These are phyloP conservation scores for Hypoxylon crocopeplum DNA, from an alignment of 495 filamentous ascomycete genomes.

Conservation along the genomic window DNA sequence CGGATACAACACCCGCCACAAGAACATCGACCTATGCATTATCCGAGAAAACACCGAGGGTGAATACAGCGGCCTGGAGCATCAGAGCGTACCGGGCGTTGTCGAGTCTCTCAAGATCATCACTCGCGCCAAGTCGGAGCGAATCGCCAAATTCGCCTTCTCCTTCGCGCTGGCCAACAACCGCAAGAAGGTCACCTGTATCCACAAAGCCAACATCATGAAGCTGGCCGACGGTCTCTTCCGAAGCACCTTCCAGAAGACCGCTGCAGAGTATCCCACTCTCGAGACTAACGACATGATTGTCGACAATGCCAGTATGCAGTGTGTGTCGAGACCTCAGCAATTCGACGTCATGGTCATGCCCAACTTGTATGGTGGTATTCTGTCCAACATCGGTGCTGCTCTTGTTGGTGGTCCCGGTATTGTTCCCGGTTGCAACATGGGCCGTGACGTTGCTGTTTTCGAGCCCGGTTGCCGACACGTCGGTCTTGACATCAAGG, in stretches of 20 bases:
- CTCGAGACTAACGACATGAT: slow-evolving; percentile 98
- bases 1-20: slow-evolving; percentile 95
- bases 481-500: slow-evolving; percentile 98
- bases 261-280: slow-evolving; percentile 91
- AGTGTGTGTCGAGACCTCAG: slow-evolving; percentile 92
- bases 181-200: slow-evolving; percentile 97
- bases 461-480: slow-evolving; percentile 99
- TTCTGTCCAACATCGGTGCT: slow-evolving; percentile 97
- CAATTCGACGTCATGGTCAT: slow-evolving; percentile 99
- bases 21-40: slow-evolving; percentile 96
- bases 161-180: slow-evolving; percentile 97
- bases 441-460: slow-evolving; percentile 96
- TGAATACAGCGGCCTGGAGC: slow-evolving; percentile 97
- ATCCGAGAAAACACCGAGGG: slow-evolving; percentile 99
- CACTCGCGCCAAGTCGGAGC: slow-evolving; percentile 96
- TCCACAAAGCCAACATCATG: slow-evolving; percentile 99
- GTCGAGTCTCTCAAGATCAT: slow-evolving; percentile 99
- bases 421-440: slow-evolving; percentile 98
- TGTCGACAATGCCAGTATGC: slow-evolving; percentile 99
- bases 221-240: slow-evolving; percentile 98
- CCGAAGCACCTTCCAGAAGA: slow-evolving; percentile 92
- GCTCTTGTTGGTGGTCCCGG: slow-evolving; percentile 98
- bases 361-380: slow-evolving; percentile 99
- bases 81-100: slow-evolving; percentile 95
- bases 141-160: slow-evolving; percentile 98